Evolutionary conservation across 2,329 filamentous ascomycete species (phyloP).

Genomic region (Diaporthe humulicola): DNA sequence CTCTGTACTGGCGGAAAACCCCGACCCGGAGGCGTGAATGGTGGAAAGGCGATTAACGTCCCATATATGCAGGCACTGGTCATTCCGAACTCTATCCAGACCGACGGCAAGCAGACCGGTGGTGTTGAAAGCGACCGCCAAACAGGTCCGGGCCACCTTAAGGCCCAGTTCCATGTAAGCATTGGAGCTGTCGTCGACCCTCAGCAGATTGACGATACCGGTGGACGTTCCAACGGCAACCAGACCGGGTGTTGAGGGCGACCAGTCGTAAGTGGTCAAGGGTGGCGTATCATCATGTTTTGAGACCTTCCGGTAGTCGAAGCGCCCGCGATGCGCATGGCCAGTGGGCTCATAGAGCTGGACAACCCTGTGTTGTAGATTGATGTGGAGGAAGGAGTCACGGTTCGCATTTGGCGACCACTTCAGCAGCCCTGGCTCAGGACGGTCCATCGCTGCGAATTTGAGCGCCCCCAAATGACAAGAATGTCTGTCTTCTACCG

Average conservation of each 20-base stretch:
- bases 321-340: constrained; percentile 66
- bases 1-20: constrained; percentile 64
- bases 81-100: constrained; percentile 84
- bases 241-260: constrained; percentile 71
- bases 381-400: constrained; percentile 75
- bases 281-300: constrained; percentile 74
- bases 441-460: constrained; percentile 64
- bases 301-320: constrained; percentile 69
- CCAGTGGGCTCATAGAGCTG: constrained; percentile 75
- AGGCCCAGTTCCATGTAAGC: constrained; percentile 76
- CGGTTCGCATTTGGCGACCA: constrained; percentile 73
- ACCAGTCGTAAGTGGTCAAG: constrained; percentile 77
- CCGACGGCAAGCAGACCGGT: constrained; percentile 81
- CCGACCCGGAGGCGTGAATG: constrained; percentile 57
- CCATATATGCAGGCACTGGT: constrained; percentile 86
- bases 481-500: neutral
- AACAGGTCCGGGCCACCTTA: constrained; percentile 82
- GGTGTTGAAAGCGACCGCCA: constrained; percentile 84
- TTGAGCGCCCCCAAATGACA: neutral
- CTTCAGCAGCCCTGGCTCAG: constrained; percentile 73
- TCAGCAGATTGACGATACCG: constrained; percentile 81
- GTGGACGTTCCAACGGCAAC: constrained; percentile 82
- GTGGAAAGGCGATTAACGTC: constrained; percentile 75
- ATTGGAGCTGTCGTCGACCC: constrained; percentile 78
- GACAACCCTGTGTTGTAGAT: constrained; percentile 72